Percentiles rank a stretch among this genome's conserved stretches.
Conservation (phyloP, 768 basidiomycete genomes). For the Naematelia aurantialba region DNA sequence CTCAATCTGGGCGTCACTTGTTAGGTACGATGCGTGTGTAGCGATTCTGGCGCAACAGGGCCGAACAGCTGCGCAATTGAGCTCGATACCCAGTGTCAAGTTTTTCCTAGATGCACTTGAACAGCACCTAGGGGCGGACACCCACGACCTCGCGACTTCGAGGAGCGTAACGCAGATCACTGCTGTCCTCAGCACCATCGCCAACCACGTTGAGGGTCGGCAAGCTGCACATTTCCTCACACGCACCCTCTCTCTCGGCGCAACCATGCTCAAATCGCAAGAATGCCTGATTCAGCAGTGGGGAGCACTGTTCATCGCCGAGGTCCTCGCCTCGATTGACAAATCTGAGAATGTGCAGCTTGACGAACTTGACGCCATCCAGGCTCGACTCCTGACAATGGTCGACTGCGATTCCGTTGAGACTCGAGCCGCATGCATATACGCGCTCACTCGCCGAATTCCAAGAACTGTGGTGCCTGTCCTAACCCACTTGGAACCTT, state of each 20-base stretch:
- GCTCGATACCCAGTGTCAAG: slow-evolving; percentile 12
- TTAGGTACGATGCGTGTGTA: slow-evolving; percentile 27
- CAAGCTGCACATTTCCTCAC: slow-evolving; percentile 17
- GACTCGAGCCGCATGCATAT: slow-evolving; percentile 32
- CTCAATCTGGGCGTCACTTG: slow-evolving; percentile 39
- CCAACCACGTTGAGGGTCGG: slow-evolving; percentile 21
- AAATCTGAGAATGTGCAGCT: slow-evolving; percentile 6
- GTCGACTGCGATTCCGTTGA: slow-evolving; percentile 24
- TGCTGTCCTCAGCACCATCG: slow-evolving; percentile 32
- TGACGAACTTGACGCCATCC: slow-evolving; percentile 10
- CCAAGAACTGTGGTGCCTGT: not conserved
- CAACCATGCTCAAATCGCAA: slow-evolving; percentile 21
- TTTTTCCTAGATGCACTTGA: slow-evolving; percentile 31
- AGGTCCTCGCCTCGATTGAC: slow-evolving; percentile 23
- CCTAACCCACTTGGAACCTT: not conserved
- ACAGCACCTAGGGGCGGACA: not conserved
- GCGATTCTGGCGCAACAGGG: slow-evolving; percentile 14
- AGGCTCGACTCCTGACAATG: slow-evolving; percentile 18
- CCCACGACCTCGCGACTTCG: not conserved
- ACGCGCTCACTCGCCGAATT: slow-evolving; percentile 32
- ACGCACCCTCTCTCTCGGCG: slow-evolving; percentile 17
- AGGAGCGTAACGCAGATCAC: slow-evolving; percentile 16
- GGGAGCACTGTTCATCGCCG: slow-evolving; percentile 38
- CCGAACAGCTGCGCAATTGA: slow-evolving; percentile 11
- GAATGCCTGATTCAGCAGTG: slow-evolving; percentile 33